Percentiles rank a stretch among this genome's conserved stretches.
These are phyloP conservation scores for Carex kokanica DNA, from an alignment of 176 grass and related monocot genomes.

Conservation along the genomic window DNA sequence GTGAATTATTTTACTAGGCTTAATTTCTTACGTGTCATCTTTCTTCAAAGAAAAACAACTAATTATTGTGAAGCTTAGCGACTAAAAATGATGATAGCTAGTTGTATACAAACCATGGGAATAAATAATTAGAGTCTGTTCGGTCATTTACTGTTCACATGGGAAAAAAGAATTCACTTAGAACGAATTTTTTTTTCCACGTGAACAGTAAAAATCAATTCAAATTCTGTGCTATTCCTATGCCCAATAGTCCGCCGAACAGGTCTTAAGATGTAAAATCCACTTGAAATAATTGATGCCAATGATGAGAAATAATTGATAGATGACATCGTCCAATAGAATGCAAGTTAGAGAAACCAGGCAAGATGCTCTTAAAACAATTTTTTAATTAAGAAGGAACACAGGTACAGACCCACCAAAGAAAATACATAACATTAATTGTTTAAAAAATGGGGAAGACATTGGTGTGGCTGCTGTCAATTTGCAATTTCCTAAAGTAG, in stretches of 20 bases:
- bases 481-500: not conserved
- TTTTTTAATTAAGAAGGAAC: not conserved
- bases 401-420: not conserved
- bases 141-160: no score
- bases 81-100: not conserved
- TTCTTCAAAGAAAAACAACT: not conserved
- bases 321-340: not conserved
- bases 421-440: not conserved
- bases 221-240: no score
- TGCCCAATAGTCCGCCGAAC: no score
- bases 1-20: no score
- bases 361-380: conserved; percentile 4
- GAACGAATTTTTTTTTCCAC: no score
- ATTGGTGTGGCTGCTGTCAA: not conserved
- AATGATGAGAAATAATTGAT: conserved; percentile 25
- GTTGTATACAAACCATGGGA: not conserved
- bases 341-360: not conserved
- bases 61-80: not conserved
- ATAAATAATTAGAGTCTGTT: not conserved
- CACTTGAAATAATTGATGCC: conserved; percentile 8
- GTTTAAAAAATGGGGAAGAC: conserved; percentile 8
- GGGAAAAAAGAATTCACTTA: no score
- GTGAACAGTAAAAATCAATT: no score
- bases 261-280: not conserved
- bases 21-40: no score